Percentiles rank a stretch among this genome's conserved stretches.
Evolutionary conservation across 208 protist species (phyloP).

Genomic region (Acanthamoeba lenticulata): DNA sequence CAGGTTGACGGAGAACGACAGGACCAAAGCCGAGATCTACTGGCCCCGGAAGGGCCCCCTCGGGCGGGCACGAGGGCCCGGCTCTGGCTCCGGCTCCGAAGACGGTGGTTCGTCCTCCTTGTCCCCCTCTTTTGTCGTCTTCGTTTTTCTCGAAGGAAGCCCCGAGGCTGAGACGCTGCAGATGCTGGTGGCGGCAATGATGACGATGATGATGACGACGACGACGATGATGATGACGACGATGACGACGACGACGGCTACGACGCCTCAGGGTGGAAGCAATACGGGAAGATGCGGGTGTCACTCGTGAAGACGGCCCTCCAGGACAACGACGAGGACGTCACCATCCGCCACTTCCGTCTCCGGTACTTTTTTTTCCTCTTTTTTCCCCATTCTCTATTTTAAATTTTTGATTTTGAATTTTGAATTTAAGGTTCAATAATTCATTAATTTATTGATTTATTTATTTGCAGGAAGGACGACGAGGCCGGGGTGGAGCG

Average conservation of each 20-base stretch:
- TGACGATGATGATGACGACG: too few relatives aligned
- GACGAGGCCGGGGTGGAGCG: conserved; percentile 24
- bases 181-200: not conserved
- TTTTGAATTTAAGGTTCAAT: too few relatives aligned
- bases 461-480: conserved; percentile 13
- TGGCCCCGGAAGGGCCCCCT: conserved; percentile 41
- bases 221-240: too few relatives aligned
- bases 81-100: not conserved
- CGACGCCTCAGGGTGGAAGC: conserved; percentile 59
- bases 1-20: conserved; percentile 54
- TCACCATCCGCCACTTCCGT: conserved; percentile 28
- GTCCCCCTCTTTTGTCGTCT: not conserved
- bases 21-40: conserved; percentile 52
- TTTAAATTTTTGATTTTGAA: too few relatives aligned
- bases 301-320: not conserved
- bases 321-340: not conserved
- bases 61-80: not conserved
- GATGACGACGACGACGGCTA: too few relatives aligned
- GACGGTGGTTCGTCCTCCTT: not conserved
- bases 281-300: conserved; percentile 45
- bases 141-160: too few relatives aligned
- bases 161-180: too few relatives aligned
- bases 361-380: not conserved
- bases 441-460: too few relatives aligned
- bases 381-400: not conserved